A percentile compares a stretch with the other conserved stretches of the same genome.
phyloP scores from a whole-genome alignment of 179 eudicot genomes.

The Silene coronaria region DNA sequence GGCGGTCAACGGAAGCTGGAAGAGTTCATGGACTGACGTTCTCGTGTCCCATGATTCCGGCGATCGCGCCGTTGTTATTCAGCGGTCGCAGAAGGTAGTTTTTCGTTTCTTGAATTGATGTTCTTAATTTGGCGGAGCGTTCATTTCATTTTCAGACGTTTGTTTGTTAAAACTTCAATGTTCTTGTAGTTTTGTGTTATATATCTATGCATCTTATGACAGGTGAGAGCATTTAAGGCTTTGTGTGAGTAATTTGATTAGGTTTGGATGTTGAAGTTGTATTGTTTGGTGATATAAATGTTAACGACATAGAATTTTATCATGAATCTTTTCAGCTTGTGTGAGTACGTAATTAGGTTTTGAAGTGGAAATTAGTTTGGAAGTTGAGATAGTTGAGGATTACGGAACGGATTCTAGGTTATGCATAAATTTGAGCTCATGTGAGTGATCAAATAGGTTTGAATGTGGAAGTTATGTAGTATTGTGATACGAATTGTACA shows the following conservation, averaged over 20 bases:
- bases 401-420: neutral
- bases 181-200: no score
- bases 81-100: constrained; percentile 63
- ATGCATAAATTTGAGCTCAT: neutral
- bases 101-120: neutral
- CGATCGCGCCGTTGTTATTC: constrained; percentile 58
- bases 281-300: neutral
- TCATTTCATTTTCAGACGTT: neutral
- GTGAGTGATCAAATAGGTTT: neutral
- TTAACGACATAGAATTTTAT: no score
- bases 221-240: no score
- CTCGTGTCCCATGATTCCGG: constrained; percentile 49
- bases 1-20: constrained; percentile 49
- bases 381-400: neutral
- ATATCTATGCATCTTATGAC: no score
- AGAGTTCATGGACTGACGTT: constrained; percentile 35
- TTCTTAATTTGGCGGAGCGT: neutral
- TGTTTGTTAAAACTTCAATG: no score
- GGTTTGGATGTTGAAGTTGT: neutral
- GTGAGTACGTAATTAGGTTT: neutral
- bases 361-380: neutral
- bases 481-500: neutral
- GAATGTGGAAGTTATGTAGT: neutral
- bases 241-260: neutral
- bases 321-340: neutral